Base-by-base conservation (phyloP, 306 rosid genomes). In the Glycine tomentella region DNA sequence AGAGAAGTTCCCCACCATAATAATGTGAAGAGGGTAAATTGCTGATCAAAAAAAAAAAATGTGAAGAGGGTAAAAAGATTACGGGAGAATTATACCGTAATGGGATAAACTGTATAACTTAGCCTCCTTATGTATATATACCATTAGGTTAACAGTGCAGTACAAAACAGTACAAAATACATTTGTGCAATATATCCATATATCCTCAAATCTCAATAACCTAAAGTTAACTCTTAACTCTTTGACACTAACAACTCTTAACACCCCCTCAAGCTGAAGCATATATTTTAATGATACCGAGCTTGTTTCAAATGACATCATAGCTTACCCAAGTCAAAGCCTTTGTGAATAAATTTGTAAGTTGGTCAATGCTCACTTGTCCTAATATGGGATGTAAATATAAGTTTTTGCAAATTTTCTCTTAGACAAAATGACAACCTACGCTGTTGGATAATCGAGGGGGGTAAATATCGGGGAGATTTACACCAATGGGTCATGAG, bases 231-330 rank as follows among this genome's bases (percentile, higher is more conserved):
- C 58, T n/a, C 58, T n/a, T 53, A 2, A 36, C 3, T 36, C 40
- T 36, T 36, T 36, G 16, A 53, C 20, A 10, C 53, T 49, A 49
- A 49, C 53, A 49, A 49, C 4, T 49, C 53, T 49, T 10, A 49
- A 49, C 14, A 14, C 59, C 2, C 25, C 25, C 17, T 53, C 59
- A 53, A 53, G 25, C 9, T n/a, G 59, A 53, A 53, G 8, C 9
- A 7, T 55, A 15, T 4, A 55, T 55, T 55, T 53, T 55, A 15
- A 7, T n/a, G 61, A 15, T 15, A 16, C 8, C n/a, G 31, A 55
- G 61, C 61, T 55, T 55, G 61, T 55, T 55, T n/a, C 61, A 15
- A 55, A 15, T 55, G 57, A 55, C 15, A 55, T 55, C 61, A 55
- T 10, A 15, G 61, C 61, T 15, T 55, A 55, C 61, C 61, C 8